These are phyloP conservation scores for Begonia peltatifolia DNA, from an alignment of 306 rosid species.

Conservation along the genomic window DNA sequence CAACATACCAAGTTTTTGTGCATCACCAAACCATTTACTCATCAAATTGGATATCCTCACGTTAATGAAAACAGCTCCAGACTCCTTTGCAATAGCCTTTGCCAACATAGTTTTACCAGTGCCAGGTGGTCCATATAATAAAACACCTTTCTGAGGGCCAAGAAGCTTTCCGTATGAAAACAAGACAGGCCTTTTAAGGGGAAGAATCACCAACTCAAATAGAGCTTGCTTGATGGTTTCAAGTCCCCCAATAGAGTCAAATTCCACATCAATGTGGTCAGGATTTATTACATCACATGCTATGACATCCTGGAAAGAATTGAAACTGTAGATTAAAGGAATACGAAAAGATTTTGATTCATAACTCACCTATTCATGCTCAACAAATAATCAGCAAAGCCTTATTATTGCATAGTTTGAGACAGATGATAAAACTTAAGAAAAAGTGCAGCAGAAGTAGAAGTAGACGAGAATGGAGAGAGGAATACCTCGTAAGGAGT, in stretches of 20 bases:
- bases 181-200: slow-evolving; percentile 64
- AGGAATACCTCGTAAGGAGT: slow-evolving; percentile 61
- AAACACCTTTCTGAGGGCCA: slow-evolving; percentile 91
- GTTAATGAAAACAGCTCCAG: slow-evolving; percentile 91
- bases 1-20: slow-evolving; percentile 85
- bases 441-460: not conserved
- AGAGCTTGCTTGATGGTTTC: slow-evolving; percentile 68
- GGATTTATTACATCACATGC: slow-evolving; percentile 98
- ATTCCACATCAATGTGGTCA: slow-evolving; percentile 80
- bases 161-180: slow-evolving; percentile 81
- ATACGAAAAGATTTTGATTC: too few relatives aligned
- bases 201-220: slow-evolving; percentile 84
- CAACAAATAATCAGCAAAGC: too few relatives aligned
- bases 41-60: slow-evolving; percentile 85
- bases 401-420: too few relatives aligned
- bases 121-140: slow-evolving; percentile 94
- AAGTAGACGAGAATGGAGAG: not conserved
- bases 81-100: slow-evolving; percentile 94
- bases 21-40: slow-evolving; percentile 99
- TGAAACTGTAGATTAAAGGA: not conserved
- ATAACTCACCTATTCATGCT: too few relatives aligned
- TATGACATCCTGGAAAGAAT: slow-evolving; percentile 64
- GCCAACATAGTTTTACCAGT: slow-evolving; percentile 99
- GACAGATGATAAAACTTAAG: not conserved
- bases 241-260: slow-evolving; percentile 77